Evolutionary conservation across 164 flowering plant genomes (phyloP).

Genomic region (Piper betle): DNA sequence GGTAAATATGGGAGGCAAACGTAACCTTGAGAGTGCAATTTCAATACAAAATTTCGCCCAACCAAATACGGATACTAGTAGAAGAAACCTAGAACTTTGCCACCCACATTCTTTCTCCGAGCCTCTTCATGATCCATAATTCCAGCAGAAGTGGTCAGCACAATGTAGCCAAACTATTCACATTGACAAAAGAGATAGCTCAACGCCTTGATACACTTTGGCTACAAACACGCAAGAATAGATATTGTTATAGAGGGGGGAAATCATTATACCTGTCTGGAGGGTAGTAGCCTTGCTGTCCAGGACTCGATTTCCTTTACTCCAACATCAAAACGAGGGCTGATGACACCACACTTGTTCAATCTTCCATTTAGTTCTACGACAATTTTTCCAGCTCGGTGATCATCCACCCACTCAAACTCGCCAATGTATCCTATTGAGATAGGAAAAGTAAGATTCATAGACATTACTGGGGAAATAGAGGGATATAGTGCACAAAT

Average conservation of each 20-base stretch:
- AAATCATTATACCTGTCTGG: background rate
- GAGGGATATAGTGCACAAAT: no score
- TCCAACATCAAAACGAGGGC: background rate
- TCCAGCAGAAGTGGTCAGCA: constrained; percentile 10
- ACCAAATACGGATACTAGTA: no score
- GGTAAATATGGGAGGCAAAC: no score
- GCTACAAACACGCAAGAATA: no score
- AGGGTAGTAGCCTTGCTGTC: constrained; percentile 12
- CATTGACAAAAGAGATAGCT: constrained; percentile 10
- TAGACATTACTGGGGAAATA: no score
- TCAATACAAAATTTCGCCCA: no score
- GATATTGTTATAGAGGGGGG: no score
- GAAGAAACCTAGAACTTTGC: constrained; percentile 15
- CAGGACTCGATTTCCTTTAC: constrained; percentile 22
- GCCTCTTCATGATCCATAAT: no score
- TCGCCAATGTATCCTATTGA: constrained; percentile 19
- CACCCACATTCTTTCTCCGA: constrained; percentile 28
- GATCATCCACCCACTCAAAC: constrained; percentile 24
- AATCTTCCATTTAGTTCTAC: constrained; percentile 22
- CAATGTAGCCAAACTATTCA: constrained; percentile 30
- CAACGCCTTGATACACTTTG: no score
- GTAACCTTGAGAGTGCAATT: no score
- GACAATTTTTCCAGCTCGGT: constrained; percentile 18
- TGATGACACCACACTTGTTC: constrained; percentile 21
- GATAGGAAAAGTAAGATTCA: no score